Evolutionary conservation across 148 eudicot species (phyloP).

Genomic region (Rhododendron mucronatum): DNA sequence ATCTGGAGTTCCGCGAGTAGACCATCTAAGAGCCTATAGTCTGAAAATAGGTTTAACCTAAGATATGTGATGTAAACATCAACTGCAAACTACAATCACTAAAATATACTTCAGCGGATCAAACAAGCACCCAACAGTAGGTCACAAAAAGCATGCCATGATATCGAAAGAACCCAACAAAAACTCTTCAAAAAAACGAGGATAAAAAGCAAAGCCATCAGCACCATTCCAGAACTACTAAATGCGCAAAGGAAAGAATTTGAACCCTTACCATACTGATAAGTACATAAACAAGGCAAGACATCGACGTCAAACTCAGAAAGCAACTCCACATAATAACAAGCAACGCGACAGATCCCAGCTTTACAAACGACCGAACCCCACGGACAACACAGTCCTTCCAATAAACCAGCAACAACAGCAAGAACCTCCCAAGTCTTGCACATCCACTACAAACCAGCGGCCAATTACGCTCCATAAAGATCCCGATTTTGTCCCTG

Average conservation of each 20-base stretch:
- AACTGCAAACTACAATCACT: neutral
- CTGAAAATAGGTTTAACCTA: neutral
- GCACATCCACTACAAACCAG: slow-evolving; percentile 64
- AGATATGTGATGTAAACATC: neutral
- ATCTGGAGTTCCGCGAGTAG: neutral
- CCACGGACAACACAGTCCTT: slow-evolving; percentile 56
- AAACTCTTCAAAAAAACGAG: neutral
- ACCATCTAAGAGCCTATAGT: neutral
- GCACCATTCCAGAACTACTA: neutral
- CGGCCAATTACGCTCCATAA: slow-evolving; percentile 75
- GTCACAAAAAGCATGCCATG: neutral
- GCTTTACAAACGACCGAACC: slow-evolving; percentile 40
- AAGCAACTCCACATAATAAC: slow-evolving; percentile 97
- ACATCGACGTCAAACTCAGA: slow-evolving; percentile 89
- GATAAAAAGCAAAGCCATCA: neutral
- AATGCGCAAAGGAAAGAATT: neutral
- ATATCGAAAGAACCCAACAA: neutral
- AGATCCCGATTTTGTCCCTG: slow-evolving; percentile 55
- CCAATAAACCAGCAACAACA: slow-evolving; percentile 54
- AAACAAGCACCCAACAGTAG: neutral
- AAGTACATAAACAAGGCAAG: slow-evolving; percentile 80
- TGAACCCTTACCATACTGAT: slow-evolving; percentile 60
- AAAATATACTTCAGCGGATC: neutral
- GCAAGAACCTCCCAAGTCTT: slow-evolving; percentile 39
- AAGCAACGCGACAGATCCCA: slow-evolving; percentile 80